phyloP scores from a whole-genome alignment of 805 yeast genomes.

The Cyberlindnera meyerae region DNA sequence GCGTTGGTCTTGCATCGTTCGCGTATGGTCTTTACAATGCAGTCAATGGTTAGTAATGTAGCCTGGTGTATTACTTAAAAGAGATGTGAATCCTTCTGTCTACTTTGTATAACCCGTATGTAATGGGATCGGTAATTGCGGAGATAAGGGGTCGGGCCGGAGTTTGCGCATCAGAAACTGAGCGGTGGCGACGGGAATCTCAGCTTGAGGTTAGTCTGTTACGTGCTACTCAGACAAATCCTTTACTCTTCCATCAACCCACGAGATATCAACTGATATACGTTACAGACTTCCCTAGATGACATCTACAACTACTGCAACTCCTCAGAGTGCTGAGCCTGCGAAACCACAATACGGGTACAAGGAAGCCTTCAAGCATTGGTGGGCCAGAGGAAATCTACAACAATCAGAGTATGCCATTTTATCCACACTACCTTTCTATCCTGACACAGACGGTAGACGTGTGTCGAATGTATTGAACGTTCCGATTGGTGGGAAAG shows the following conservation, averaged over 20 bases:
- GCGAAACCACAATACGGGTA: conserved; percentile 15
- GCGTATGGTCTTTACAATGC: conserved; percentile 17
- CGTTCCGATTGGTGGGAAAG: conserved; percentile 46
- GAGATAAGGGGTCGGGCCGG: not conserved
- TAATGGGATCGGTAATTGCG: too few species aligned
- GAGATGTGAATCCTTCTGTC: too few species aligned
- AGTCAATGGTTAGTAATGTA: not conserved
- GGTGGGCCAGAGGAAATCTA: conserved; percentile 35
- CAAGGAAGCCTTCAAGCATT: conserved; percentile 36
- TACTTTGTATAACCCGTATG: too few species aligned
- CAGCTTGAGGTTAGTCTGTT: too few species aligned
- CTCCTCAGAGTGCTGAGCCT: not conserved
- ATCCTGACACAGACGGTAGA: conserved; percentile 46
- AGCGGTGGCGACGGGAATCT: conserved; percentile 1
- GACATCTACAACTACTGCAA: not conserved
- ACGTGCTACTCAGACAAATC: too few species aligned
- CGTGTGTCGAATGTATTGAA: conserved; percentile 44
- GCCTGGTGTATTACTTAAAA: too few species aligned
- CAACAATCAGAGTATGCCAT: conserved; percentile 43
- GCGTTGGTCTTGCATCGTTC: conserved; percentile 12
- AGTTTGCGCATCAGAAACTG: not conserved
- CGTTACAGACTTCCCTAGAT: too few species aligned
- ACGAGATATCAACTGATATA: too few species aligned
- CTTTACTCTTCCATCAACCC: too few species aligned
- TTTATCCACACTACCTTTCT: conserved; percentile 54